Conservation (phyloP, 306 rosid species). For the Calophaca sinica region DNA sequence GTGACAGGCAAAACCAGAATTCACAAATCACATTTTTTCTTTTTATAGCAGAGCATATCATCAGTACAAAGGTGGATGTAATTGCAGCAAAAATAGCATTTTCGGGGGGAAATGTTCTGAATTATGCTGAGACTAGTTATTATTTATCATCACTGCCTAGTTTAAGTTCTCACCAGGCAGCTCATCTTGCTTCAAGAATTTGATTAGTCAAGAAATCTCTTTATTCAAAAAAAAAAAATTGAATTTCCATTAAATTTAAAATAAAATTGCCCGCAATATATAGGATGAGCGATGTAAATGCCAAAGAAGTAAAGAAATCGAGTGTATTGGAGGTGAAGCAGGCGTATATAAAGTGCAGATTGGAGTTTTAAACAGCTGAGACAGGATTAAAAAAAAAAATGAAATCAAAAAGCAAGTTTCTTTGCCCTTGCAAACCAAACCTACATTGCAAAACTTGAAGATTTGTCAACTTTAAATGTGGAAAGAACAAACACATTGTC, state of each 20-base stretch:
- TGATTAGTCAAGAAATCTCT: not conserved
- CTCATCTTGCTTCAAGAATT: slow-evolving; percentile 27
- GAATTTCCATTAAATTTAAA: not conserved
- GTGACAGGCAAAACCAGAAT: too few species aligned
- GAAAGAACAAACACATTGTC: slow-evolving; percentile 25
- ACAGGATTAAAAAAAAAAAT: not conserved
- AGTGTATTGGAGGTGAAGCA: too few species aligned
- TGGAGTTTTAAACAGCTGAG: not conserved
- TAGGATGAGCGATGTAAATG: not conserved
- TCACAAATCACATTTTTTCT: too few species aligned
- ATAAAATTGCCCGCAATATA: not conserved
- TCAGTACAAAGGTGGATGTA: too few species aligned
- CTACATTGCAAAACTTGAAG: slow-evolving; percentile 29
- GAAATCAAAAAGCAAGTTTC: not conserved
- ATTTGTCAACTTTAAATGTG: slow-evolving; percentile 9
- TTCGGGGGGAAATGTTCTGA: too few species aligned
- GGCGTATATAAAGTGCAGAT: not conserved
- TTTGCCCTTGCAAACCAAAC: slow-evolving; percentile 28
- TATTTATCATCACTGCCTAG: not conserved
- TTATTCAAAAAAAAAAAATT: not conserved
- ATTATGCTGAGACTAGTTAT: too few species aligned
- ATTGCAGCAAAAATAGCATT: too few species aligned
- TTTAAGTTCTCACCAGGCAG: not conserved
- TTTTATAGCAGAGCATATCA: too few species aligned
- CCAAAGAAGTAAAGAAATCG: too few species aligned